These are phyloP conservation scores for Sarocladium kiliense DNA, from an alignment of 2,329 filamentous ascomycete species.

Conservation along the genomic window DNA sequence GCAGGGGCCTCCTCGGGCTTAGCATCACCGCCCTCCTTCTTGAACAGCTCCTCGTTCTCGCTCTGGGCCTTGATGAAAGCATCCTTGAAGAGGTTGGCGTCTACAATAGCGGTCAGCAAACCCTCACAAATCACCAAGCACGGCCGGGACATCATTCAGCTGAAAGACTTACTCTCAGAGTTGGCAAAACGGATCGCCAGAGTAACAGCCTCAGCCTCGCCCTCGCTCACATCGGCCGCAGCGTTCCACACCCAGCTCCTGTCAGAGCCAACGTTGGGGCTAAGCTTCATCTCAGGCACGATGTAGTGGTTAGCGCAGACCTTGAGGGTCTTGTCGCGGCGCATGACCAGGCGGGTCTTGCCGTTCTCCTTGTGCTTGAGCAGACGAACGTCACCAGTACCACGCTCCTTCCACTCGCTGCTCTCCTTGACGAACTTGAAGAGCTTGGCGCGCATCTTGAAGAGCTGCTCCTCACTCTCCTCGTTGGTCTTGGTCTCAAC, in stretches of 20 bases:
- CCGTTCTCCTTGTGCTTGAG: conserved; percentile 98
- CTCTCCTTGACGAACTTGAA: conserved; percentile 94
- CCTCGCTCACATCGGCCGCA: conserved; percentile 94
- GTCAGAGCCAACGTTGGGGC: conserved; percentile 95
- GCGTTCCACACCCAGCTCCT: conserved; percentile 99
- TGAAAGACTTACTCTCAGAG: conserved; percentile 74
- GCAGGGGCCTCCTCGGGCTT: conserved; percentile 11
- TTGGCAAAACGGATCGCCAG: conserved; percentile 97
- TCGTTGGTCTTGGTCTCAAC: conserved; percentile 98
- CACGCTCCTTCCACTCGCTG: conserved; percentile 98
- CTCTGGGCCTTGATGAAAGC: conserved; percentile 94
- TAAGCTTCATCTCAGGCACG: conserved; percentile 97
- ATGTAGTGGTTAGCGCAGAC: conserved; percentile 99
- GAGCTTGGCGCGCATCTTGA: conserved; percentile 99
- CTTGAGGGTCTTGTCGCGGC: conserved; percentile 99
- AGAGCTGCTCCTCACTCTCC: conserved; percentile 92
- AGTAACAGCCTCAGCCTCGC: conserved; percentile 92
- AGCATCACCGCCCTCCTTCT: conserved; percentile 32
- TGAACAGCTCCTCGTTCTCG: conserved; percentile 88
- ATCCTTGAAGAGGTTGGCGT: conserved; percentile 97
- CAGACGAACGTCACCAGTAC: conserved; percentile 91
- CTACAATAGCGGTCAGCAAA: conserved; percentile 38
- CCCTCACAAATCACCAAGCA: not conserved
- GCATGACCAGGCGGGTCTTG: conserved; percentile 97
- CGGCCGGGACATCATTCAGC: not conserved